Conservation (phyloP, 2,329 filamentous ascomycete species). For the Colletotrichum sojae region DNA sequence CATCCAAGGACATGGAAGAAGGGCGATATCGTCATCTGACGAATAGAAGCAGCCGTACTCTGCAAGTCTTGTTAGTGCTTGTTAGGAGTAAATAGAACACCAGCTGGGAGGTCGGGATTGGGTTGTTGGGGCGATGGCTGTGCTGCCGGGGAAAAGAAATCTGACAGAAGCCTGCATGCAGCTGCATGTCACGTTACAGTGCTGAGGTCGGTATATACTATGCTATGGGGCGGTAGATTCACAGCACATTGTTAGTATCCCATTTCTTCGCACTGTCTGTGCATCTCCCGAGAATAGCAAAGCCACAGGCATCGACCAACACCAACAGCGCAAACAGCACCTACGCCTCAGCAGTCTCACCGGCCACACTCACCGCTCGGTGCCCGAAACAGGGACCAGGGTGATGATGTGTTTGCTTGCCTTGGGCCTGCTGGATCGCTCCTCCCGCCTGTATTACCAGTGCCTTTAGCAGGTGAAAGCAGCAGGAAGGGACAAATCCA, state of each 20-base stretch:
- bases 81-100: no score
- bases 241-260: neutral
- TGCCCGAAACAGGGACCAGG: slow-evolving; percentile 14
- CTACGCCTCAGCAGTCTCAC: slow-evolving; percentile 1
- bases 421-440: neutral
- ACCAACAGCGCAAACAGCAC: neutral
- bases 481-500: no score
- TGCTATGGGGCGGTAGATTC: neutral
- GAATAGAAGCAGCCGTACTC: slow-evolving; percentile 6
- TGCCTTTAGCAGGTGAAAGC: no score
- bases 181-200: slow-evolving; percentile 2
- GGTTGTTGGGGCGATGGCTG: slow-evolving; percentile 25
- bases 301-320: slow-evolving; percentile 4
- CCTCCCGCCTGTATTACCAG: no score
- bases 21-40: slow-evolving; percentile 17
- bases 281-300: slow-evolving; percentile 6
- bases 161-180: neutral
- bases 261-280: neutral
- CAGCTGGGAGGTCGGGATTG: slow-evolving; percentile 31
- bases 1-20: slow-evolving; percentile 33
- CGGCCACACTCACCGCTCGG: slow-evolving; percentile 20
- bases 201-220: neutral
- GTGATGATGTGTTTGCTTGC: neutral
- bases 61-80: no score
- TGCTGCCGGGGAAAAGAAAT: slow-evolving; percentile 9